A percentile compares a stretch with the other conserved stretches of the same genome.
phyloP scores from a whole-genome alignment of 805 yeast genomes.

The Ogataea paradorogensis region DNA sequence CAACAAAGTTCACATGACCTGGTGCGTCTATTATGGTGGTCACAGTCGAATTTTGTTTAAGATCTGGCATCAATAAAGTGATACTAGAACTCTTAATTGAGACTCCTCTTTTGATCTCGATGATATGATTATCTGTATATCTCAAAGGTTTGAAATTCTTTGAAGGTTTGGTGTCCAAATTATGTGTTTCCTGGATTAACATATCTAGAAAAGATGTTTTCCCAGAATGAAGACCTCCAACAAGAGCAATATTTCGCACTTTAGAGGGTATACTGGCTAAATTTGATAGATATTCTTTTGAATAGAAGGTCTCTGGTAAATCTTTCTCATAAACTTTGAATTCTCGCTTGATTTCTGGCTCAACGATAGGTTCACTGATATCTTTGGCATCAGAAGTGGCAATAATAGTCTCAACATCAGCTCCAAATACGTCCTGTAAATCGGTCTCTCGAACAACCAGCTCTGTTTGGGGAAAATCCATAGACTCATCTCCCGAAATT shows the following conservation, averaged over 20 bases:
- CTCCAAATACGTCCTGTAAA: conserved; percentile 49
- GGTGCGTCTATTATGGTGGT: conserved; percentile 81
- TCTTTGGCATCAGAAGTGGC: conserved; percentile 44
- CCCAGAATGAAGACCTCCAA: conserved; percentile 84
- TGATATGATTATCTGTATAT: conserved; percentile 67
- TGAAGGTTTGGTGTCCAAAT: conserved; percentile 29
- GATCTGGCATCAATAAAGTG: conserved; percentile 54
- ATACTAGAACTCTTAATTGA: conserved; percentile 63
- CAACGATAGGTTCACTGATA: conserved; percentile 61
- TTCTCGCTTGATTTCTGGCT: conserved; percentile 42
- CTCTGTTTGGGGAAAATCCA: conserved; percentile 4
- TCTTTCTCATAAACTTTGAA: conserved; percentile 48
- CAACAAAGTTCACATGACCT: conserved; percentile 83
- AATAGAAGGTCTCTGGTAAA: conserved; percentile 59
- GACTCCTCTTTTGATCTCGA: conserved; percentile 70
- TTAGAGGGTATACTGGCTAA: conserved; percentile 53
- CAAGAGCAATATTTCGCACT: conserved; percentile 68
- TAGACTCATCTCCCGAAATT: conserved; percentile 25
- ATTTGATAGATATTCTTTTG: conserved; percentile 58
- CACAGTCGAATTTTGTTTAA: conserved; percentile 51
- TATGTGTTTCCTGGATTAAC: conserved; percentile 65
- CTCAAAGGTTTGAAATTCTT: conserved; percentile 47
- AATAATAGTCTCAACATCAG: conserved; percentile 63
- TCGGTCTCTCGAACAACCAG: conserved; percentile 27
- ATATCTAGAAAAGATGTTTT: conserved; percentile 76